Evolutionary conservation across 495 filamentous ascomycete genomes (phyloP).

Genomic region (Achaetomiella virescens): DNA sequence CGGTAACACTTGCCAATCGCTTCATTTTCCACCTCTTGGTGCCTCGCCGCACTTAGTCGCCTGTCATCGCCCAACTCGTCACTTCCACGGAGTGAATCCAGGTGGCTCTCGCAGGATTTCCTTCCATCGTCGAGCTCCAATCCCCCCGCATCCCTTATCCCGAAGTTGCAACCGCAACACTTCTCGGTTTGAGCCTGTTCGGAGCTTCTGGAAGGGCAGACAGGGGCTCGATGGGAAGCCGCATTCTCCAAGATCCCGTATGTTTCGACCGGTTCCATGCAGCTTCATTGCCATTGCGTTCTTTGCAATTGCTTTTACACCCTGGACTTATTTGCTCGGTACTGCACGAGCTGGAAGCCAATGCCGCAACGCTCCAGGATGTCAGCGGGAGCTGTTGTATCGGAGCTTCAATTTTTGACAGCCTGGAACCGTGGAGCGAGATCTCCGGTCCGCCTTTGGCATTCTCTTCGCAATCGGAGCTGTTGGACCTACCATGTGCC

Average conservation of each 20-base stretch:
- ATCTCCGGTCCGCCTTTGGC: not conserved
- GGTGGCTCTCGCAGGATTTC: not conserved
- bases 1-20: not conserved
- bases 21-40: not conserved
- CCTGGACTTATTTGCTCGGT: not conserved
- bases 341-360: not conserved
- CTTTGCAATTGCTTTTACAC: not conserved
- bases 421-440: not conserved
- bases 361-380: no score
- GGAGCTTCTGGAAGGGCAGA: no score
- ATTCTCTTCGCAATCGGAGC: not conserved
- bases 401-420: not conserved
- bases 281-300: not conserved
- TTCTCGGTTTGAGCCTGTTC: no score
- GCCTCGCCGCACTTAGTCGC: no score
- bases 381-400: not conserved
- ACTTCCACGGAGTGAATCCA: not conserved
- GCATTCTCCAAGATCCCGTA: conserved; percentile 1
- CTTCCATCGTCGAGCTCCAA: not conserved
- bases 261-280: conserved; percentile 13
- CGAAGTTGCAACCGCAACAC: not conserved
- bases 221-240: not conserved
- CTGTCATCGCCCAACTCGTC: no score
- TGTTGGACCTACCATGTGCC: not conserved
- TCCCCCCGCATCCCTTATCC: not conserved